phyloP scores from a whole-genome alignment of 768 basidiomycete genomes.

The Agrocybe chaxingu region DNA sequence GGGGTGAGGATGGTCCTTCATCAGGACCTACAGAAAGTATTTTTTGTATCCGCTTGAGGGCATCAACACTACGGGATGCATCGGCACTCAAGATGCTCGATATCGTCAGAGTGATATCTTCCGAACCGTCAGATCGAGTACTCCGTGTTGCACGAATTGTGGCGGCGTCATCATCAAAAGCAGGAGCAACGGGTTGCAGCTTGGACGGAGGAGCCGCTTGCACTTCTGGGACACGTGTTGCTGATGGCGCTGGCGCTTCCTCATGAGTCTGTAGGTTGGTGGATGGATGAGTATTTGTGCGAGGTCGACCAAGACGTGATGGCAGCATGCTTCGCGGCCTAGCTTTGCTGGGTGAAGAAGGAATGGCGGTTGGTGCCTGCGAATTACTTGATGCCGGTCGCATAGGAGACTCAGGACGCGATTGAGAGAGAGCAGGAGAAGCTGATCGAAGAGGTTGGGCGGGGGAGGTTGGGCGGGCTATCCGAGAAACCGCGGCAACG shows the following conservation, averaged over 20 bases:
- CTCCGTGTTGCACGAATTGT: constrained; percentile 23
- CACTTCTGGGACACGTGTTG: background rate
- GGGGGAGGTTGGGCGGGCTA: constrained; percentile 48
- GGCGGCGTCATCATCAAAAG: constrained; percentile 4
- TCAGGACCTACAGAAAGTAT: constrained; percentile 78
- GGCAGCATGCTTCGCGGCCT: constrained; percentile 71
- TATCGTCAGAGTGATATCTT: constrained; percentile 77
- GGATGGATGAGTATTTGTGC: constrained; percentile 36
- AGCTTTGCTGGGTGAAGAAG: constrained; percentile 42
- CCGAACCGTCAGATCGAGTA: constrained; percentile 32
- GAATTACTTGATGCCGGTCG: constrained; percentile 25
- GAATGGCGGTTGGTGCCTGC: constrained; percentile 22
- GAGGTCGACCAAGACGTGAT: constrained; percentile 69
- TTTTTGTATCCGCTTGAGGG: constrained; percentile 89
- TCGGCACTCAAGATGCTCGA: constrained; percentile 89
- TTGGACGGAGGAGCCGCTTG: background rate
- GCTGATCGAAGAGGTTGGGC: constrained; percentile 34
- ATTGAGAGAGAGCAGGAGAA: constrained; percentile 35
- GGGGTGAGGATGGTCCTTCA: constrained; percentile 60
- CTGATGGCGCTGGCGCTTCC: constrained; percentile 18
- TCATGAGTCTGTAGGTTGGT: constrained; percentile 14
- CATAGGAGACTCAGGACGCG: constrained; percentile 42
- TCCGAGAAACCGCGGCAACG: constrained; percentile 25
- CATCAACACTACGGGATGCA: constrained; percentile 82
- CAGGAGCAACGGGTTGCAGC: constrained; percentile 3